These are phyloP conservation scores for Sporisorium exsertum DNA, from an alignment of 1,284 basidiomycete species.

Conservation along the genomic window DNA sequence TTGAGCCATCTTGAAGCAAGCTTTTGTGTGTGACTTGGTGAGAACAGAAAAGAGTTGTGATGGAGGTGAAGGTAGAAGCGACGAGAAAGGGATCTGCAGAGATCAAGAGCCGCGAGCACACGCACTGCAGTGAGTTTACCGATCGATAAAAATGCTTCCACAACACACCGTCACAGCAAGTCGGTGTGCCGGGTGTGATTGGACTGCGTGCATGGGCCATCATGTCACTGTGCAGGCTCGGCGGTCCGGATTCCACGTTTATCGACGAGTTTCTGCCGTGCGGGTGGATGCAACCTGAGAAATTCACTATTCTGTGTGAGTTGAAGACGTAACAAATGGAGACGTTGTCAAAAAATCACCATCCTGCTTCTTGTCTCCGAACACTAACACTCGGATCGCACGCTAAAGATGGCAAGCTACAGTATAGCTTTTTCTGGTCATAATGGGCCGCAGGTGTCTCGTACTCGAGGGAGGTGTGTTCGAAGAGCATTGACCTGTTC, in stretches of 20 bases:
- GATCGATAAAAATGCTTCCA: slow-evolving; percentile 27
- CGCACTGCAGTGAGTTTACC: slow-evolving; percentile 11
- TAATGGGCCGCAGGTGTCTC: no score
- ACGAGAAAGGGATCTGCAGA: slow-evolving; percentile 5
- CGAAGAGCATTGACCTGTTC: no score
- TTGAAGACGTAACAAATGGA: neutral
- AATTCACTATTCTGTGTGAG: no score
- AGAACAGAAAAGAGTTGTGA: neutral
- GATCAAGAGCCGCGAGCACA: slow-evolving; percentile 7
- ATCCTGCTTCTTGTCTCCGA: neutral
- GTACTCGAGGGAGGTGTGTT: no score
- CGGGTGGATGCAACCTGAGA: slow-evolving; percentile 3
- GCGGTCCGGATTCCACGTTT: slow-evolving; percentile 19
- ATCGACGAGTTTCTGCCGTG: slow-evolving; percentile 10
- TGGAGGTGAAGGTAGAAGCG: neutral
- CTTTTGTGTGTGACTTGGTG: neutral
- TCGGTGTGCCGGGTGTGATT: neutral
- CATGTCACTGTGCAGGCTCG: slow-evolving; percentile 34
- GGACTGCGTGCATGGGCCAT: slow-evolving; percentile 15
- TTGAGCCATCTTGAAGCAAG: slow-evolving; percentile 47
- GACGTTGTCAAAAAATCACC: neutral
- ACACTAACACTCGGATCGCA: neutral
- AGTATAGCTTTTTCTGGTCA: no score
- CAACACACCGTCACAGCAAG: slow-evolving; percentile 25
- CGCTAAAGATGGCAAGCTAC: neutral